Percentiles rank a stretch among this genome's conserved stretches.
Conservation (phyloP, 768 basidiomycete species). For the Tephrocybe sp. region DNA sequence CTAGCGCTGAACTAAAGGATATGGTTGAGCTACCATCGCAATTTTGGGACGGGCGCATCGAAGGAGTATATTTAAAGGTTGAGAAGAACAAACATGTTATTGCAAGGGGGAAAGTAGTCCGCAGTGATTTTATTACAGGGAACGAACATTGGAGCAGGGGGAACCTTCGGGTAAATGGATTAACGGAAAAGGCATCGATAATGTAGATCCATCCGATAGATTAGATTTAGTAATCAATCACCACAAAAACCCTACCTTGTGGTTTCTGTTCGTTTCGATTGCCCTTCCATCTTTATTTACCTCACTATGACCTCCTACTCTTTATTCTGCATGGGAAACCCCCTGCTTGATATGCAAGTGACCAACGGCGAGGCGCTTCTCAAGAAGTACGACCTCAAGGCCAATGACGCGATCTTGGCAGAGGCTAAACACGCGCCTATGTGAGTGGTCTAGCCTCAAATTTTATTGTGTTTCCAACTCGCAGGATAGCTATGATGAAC, state of each 20-base stretch:
- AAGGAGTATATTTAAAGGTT: slow-evolving; percentile 60
- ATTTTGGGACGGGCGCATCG: slow-evolving; percentile 49
- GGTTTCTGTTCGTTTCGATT: slow-evolving; percentile 2
- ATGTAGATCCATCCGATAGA: slow-evolving; percentile 27
- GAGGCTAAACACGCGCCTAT: slow-evolving; percentile 86
- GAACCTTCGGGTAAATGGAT: slow-evolving; percentile 34
- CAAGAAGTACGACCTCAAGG: slow-evolving; percentile 85
- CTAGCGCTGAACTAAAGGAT: slow-evolving; percentile 34
- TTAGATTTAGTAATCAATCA: slow-evolving; percentile 15
- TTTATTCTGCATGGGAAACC: slow-evolving; percentile 93
- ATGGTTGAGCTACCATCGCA: slow-evolving; percentile 47
- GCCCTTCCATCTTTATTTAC: neutral
- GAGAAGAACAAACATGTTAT: slow-evolving; percentile 42
- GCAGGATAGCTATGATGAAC: slow-evolving; percentile 77
- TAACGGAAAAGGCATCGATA: slow-evolving; percentile 23
- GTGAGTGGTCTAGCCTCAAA: slow-evolving; percentile 41
- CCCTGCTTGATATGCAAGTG: slow-evolving; percentile 95
- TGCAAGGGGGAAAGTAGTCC: slow-evolving; percentile 54
- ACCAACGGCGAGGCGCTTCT: slow-evolving; percentile 80
- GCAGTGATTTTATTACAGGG: slow-evolving; percentile 61
- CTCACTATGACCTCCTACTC: slow-evolving; percentile 50
- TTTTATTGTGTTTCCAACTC: slow-evolving; percentile 3
- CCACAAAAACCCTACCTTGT: neutral
- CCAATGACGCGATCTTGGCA: slow-evolving; percentile 96
- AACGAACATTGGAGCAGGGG: slow-evolving; percentile 62